Base-by-base conservation (phyloP, 129 eudicot genomes). In the Flaveria bidentis region DNA sequence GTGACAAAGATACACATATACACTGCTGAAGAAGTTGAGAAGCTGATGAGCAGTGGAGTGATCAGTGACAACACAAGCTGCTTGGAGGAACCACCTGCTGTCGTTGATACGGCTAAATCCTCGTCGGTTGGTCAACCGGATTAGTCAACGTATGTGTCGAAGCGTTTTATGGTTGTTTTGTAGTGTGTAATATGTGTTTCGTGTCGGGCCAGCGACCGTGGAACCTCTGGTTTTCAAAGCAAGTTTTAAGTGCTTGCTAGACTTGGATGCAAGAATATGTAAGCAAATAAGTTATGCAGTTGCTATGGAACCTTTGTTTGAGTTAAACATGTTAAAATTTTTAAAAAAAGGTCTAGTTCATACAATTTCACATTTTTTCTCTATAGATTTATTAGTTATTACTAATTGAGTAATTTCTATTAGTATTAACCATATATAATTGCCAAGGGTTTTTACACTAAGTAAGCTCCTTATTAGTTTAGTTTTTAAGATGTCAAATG, bases 11-110 rank as follows among this genome's bases (percentile, higher is more conserved):
- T 93, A 69, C 97, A 90, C 72, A 88, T 93, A 77, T 87, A 86
- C 84, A 90, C 92, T 25, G 92, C 88, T 62, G 98, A 90, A 67
- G 98, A 93, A 85, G 98, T 93, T 45, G 91, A 93, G 82, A 93
- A 90, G 79, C 84, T 93, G 88, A 88, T 81, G 73, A 74, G 86
- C 51, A 92, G 92, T 13, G 82, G 87, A 71, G 82, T 77, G 69
- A 87, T 88, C 4, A 96, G 92, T 1, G 98, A 93, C 85, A 90
- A 87, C 80, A 87, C 88, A 69, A 93, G 98, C 80, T 93, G 98
- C 76, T 67, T 93, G 84, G 98, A 93, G 87, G 98, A 90, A 84
- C 88, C 97, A 16, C 96, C 92, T 1, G 76, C 78, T 20, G 76
- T 76, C 16, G 65, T 85, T 26, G 98, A 92, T 55, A 93, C 84